A percentile compares a stretch with the other conserved stretches of the same genome.
Conservation (phyloP, 768 basidiomycete genomes). For the Lactifluus volemus region DNA sequence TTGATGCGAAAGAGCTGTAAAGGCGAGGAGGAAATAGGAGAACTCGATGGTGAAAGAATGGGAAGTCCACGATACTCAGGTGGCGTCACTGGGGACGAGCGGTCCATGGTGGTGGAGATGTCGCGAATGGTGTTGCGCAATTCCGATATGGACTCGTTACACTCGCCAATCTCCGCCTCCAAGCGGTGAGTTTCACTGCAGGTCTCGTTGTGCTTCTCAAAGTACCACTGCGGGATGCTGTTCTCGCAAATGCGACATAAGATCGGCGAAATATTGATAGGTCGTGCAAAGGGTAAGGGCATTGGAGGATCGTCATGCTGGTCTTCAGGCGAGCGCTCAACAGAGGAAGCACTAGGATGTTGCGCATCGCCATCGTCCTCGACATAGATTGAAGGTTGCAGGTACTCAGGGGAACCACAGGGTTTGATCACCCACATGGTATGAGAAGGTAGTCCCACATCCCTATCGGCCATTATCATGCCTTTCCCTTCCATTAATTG, state of each 20-base stretch:
- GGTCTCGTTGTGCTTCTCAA: slow-evolving; percentile 99
- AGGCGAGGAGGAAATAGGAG: slow-evolving; percentile 64
- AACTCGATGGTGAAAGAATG: slow-evolving; percentile 65
- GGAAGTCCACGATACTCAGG: slow-evolving; percentile 87
- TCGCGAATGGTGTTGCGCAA: slow-evolving; percentile 81
- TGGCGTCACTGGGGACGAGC: slow-evolving; percentile 52
- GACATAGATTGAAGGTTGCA: slow-evolving; percentile 52
- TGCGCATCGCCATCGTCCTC: slow-evolving; percentile 34
- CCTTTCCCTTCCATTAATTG: slow-evolving; percentile 96
- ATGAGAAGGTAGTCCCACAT: slow-evolving; percentile 80
- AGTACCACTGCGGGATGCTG: slow-evolving; percentile 97
- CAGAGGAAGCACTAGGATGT: slow-evolving; percentile 28
- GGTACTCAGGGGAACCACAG: slow-evolving; percentile 58
- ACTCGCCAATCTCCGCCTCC: slow-evolving; percentile 89
- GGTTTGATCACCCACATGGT: slow-evolving; percentile 98
- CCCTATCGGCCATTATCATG: slow-evolving; percentile 95
- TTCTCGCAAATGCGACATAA: slow-evolving; percentile 97
- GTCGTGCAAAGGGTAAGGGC: slow-evolving; percentile 67
- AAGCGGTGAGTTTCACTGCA: slow-evolving; percentile 93
- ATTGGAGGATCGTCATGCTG: slow-evolving; percentile 34
- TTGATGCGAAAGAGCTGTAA: slow-evolving; percentile 62
- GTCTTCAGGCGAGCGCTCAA: not conserved
- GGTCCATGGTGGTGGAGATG: slow-evolving; percentile 61
- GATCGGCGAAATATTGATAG: slow-evolving; percentile 75
- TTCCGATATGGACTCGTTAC: slow-evolving; percentile 88